Evolutionary conservation across 495 filamentous ascomycete genomes (phyloP).

Genomic region (Pyrenopolyporus hunteri): DNA sequence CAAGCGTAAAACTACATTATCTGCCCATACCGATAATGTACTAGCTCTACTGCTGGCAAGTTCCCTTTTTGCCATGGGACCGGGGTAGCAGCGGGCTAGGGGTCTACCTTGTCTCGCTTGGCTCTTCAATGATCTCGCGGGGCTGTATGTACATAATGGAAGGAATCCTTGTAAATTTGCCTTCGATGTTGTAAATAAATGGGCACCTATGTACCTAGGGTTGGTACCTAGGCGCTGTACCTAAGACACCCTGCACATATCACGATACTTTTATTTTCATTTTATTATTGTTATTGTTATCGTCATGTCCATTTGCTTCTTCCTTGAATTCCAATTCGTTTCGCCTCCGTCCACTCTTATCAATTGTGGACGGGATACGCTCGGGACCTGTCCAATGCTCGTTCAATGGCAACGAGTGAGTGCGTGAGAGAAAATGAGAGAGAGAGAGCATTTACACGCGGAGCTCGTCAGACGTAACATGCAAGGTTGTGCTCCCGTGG

Average conservation of each 20-base stretch:
- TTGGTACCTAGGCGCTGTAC: neutral
- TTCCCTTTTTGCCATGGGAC: slow-evolving; percentile 23
- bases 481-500: slow-evolving; percentile 23
- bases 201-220: neutral
- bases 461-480: slow-evolving; percentile 28
- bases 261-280: neutral
- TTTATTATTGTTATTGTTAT: slow-evolving; percentile 21
- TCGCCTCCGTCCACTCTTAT: slow-evolving; percentile 9
- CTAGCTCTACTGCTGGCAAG: slow-evolving; percentile 25
- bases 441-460: slow-evolving; percentile 21
- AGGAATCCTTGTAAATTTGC: no score
- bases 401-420: slow-evolving; percentile 28
- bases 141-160: slow-evolving; percentile 20
- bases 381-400: slow-evolving; percentile 13
- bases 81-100: slow-evolving; percentile 29
- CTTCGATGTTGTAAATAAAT: no score
- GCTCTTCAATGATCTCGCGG: slow-evolving; percentile 33
- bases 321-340: slow-evolving; percentile 29
- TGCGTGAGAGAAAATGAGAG: no score
- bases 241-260: neutral
- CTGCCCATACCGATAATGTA: slow-evolving; percentile 14
- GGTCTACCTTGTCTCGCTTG: slow-evolving; percentile 26
- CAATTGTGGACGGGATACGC: slow-evolving; percentile 14
- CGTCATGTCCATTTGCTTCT: slow-evolving; percentile 28
- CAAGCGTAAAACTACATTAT: slow-evolving; percentile 3